A percentile compares a stretch with the other conserved stretches of the same genome.
Conservation (phyloP, 169 alveolate species). For the Plasmodium chabaudi region DNA sequence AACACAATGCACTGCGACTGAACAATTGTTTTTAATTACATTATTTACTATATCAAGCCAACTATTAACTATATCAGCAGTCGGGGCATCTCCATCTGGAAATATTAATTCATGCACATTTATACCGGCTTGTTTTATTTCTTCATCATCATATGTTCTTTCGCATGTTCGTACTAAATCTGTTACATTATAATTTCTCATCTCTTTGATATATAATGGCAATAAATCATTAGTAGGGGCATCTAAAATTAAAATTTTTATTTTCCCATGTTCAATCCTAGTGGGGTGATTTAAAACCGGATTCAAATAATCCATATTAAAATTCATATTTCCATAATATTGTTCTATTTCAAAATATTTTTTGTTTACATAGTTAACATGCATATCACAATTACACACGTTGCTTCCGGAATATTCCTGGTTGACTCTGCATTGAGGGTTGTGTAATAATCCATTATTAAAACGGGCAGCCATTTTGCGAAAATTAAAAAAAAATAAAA, state of each 20-base stretch:
- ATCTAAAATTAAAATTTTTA: constrained; percentile 90
- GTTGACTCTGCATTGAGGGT: too few relatives aligned
- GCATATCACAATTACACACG: constrained; percentile 1
- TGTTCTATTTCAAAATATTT: constrained; percentile 50
- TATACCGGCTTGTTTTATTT: constrained; percentile 83
- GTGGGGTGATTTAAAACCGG: constrained; percentile 91
- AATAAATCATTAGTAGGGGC: constrained; percentile 91
- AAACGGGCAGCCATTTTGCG: constrained; percentile 24
- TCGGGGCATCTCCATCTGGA: constrained; percentile 94
- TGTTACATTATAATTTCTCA: constrained; percentile 87
- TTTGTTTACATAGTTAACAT: constrained; percentile 17
- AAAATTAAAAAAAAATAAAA: neutral
- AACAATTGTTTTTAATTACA: constrained; percentile 83
- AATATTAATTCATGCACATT: constrained; percentile 88
- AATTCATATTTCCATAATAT: constrained; percentile 37
- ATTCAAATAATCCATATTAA: constrained; percentile 60
- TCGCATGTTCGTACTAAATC: constrained; percentile 94
- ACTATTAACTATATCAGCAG: constrained; percentile 85
- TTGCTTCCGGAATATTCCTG: neutral
- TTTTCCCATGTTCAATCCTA: constrained; percentile 87
- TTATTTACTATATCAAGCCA: constrained; percentile 89
- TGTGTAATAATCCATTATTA: constrained; percentile 13
- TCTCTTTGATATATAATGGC: constrained; percentile 86
- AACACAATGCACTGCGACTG: constrained; percentile 95
- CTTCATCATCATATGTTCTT: constrained; percentile 86